These are phyloP conservation scores for Phyllosticta citrichinensis DNA, from an alignment of 2,329 filamentous ascomycete genomes.

Conservation along the genomic window DNA sequence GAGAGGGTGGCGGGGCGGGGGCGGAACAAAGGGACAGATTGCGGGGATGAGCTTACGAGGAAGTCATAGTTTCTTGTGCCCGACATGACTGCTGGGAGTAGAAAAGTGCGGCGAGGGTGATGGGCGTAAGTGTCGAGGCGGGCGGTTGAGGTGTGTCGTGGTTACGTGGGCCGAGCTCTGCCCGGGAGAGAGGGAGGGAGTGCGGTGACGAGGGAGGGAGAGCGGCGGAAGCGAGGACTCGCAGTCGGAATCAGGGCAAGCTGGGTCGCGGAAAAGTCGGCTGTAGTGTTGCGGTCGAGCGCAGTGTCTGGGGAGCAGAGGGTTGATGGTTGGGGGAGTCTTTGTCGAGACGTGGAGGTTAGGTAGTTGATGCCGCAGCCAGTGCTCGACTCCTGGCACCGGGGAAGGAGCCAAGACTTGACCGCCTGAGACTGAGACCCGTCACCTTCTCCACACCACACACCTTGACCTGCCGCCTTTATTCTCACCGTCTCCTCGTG, in stretches of 20 bases:
- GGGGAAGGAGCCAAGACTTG: neutral
- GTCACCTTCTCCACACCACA: neutral
- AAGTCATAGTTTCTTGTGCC: slow-evolving; percentile 99
- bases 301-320: neutral
- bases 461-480: neutral
- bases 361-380: neutral
- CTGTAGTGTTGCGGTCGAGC: neutral
- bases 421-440: neutral
- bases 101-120: slow-evolving; percentile 7
- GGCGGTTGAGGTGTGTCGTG: slow-evolving; percentile 15
- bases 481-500: neutral
- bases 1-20: slow-evolving; percentile 1
- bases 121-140: slow-evolving; percentile 11
- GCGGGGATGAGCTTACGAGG: slow-evolving; percentile 54
- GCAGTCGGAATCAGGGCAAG: neutral
- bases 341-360: neutral
- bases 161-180: slow-evolving; percentile 14
- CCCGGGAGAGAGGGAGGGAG: slow-evolving; percentile 4
- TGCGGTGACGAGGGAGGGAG: neutral
- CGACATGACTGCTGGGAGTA: slow-evolving; percentile 54
- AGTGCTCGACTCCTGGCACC: neutral
- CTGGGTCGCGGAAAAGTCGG: neutral
- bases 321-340: neutral
- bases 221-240: neutral
- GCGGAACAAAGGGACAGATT: slow-evolving; percentile 1